These are phyloP conservation scores for Besnoitia besnoiti DNA, from an alignment of 169 alveolate genomes.

Conservation along the genomic window DNA sequence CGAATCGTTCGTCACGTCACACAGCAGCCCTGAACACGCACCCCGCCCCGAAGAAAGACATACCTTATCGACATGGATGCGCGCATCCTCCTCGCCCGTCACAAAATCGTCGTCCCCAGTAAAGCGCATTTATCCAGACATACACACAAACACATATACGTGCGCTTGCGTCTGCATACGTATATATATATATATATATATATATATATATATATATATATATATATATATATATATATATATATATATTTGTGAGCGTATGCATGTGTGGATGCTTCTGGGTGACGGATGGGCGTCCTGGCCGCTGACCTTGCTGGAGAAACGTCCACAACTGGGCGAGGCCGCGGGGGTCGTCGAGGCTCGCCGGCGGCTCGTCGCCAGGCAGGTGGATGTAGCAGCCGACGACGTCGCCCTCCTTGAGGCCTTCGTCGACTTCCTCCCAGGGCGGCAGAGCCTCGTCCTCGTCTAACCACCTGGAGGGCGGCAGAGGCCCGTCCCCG, in stretches of 20 bases:
- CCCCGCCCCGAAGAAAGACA: background rate
- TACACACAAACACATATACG: background rate
- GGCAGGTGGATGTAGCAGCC: constrained; percentile 48
- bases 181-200: no score
- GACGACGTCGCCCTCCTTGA: constrained; percentile 65
- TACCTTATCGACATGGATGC: no score
- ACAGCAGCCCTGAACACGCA: constrained; percentile 63
- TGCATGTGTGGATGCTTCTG: background rate
- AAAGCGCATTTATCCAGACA: no score
- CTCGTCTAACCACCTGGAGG: no score
- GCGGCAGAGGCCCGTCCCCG: background rate
- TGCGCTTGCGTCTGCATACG: background rate
- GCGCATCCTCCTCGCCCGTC: no score
- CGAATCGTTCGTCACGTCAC: constrained; percentile 74
- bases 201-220: no score
- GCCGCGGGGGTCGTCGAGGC: constrained; percentile 80
- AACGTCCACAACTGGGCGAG: constrained; percentile 79
- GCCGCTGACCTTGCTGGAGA: constrained; percentile 69
- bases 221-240: no score
- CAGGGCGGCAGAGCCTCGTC: background rate
- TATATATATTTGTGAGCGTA: background rate
- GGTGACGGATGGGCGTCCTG: background rate
- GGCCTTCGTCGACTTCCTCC: background rate
- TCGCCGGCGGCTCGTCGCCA: constrained; percentile 65
- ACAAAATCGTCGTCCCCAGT: no score